Conservation (phyloP, 73 alveolate genomes). For the Stentor coeruleus region DNA sequence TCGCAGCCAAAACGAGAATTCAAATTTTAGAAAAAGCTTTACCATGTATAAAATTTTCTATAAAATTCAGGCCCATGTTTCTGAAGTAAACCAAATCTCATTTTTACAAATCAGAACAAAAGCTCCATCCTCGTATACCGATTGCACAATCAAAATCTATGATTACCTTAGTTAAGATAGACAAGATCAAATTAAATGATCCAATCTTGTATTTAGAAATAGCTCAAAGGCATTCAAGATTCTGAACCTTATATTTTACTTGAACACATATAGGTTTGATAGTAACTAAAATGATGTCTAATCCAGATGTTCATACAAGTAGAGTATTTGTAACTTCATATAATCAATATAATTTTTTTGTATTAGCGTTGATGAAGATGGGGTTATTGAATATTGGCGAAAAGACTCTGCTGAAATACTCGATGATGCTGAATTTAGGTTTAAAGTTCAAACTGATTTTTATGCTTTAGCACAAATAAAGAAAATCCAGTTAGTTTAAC, state of each 20-base stretch:
- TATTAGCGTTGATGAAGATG: constrained; percentile 71
- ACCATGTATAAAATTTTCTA: constrained; percentile 76
- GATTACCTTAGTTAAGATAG: constrained; percentile 70
- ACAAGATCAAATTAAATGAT: constrained; percentile 66
- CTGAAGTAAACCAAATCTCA: constrained; percentile 67
- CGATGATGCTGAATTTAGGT: constrained; percentile 53
- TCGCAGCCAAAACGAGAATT: constrained; percentile 72
- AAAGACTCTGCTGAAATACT: constrained; percentile 60
- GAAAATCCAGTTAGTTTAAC: constrained; percentile 35
- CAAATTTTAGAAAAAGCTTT: constrained; percentile 86
- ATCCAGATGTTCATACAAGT: constrained; percentile 59
- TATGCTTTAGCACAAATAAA: constrained; percentile 56
- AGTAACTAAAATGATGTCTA: constrained; percentile 11
- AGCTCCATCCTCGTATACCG: constrained; percentile 70
- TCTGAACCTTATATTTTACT: neutral
- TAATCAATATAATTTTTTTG: constrained; percentile 39
- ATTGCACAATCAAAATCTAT: constrained; percentile 74
- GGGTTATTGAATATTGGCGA: constrained; percentile 84
- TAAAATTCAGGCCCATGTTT: constrained; percentile 83
- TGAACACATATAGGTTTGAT: neutral
- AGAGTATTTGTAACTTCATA: constrained; percentile 66
- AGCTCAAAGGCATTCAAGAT: constrained; percentile 42
- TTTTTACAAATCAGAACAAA: constrained; percentile 58
- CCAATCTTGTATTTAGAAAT: constrained; percentile 73
- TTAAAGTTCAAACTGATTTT: constrained; percentile 77